phyloP scores from a whole-genome alignment of 768 basidiomycete genomes.

The Amanita pseudoporphyria region DNA sequence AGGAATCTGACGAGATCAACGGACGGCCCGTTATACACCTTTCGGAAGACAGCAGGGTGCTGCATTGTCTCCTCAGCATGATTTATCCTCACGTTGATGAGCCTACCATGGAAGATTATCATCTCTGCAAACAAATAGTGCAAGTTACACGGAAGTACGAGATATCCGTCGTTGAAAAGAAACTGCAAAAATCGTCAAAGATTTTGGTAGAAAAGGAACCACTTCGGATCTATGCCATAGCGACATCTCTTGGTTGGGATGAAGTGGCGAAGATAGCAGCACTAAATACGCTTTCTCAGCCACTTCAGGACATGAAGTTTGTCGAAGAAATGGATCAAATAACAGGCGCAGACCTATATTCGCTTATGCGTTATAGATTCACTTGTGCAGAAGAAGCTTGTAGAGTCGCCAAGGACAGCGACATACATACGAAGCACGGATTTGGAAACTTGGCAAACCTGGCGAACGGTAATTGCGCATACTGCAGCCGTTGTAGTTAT shows the following conservation, averaged over 20 bases:
- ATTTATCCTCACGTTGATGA: slow-evolving; percentile 2
- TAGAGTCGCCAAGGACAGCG: background rate
- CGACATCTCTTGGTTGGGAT: background rate
- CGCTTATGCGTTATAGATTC: background rate
- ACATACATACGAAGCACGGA: background rate
- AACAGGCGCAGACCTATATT: slow-evolving; percentile 1
- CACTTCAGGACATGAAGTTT: background rate
- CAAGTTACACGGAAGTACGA: slow-evolving; percentile 1
- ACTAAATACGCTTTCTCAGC: background rate
- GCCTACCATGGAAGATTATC: background rate
- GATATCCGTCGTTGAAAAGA: background rate
- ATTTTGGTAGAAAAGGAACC: background rate
- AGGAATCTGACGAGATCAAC: slow-evolving; percentile 1
- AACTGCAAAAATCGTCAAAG: background rate
- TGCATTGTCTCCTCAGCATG: slow-evolving; percentile 7
- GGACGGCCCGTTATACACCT: slow-evolving; percentile 9
- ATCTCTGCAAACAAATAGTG: background rate
- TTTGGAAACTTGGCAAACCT: background rate
- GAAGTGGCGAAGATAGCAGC: background rate
- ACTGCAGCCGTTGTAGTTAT: too few relatives aligned
- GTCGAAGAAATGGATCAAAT: background rate
- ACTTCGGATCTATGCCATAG: slow-evolving; percentile 2
- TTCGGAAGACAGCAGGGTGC: slow-evolving; percentile 7
- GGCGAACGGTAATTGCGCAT: too few relatives aligned
- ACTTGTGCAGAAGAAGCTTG: slow-evolving; percentile 4